Base-by-base conservation (phyloP, 2,329 filamentous ascomycete genomes). In the Scorias spongiosa region DNA sequence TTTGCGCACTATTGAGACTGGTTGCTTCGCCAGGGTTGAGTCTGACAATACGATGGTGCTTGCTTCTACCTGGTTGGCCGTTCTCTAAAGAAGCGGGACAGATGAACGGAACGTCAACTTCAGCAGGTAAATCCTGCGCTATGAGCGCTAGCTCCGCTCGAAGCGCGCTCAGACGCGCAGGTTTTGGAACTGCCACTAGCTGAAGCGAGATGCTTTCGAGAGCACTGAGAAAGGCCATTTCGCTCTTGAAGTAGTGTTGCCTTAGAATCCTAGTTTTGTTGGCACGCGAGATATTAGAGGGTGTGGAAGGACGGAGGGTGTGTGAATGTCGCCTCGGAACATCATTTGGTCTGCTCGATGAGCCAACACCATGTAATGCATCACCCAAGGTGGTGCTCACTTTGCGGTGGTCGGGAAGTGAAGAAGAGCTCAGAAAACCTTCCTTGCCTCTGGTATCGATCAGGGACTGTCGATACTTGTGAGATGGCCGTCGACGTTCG, bases 171-270 rank as follows among this genome's bases (percentile, higher is more conserved):
- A 91, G 71, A 29, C 84, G 77, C 36, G 84, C 84, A 29, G 80
- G 77, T 58, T 91, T 91, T 1, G 84, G 84, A 5, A 91, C 84
- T 43, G 81, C 72, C 5, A 91, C 82, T 39, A 91, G 66, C n/a
- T 84, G 78, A 57, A 86, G 88, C 2, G 84, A 91, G 43, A 91
- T 89, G 51, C 83, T 81, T 59, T 89, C 83, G 12, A 91, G 70
- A 1, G 84, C 84, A 2, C 79, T 82, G 48, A 91, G 59, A 56
- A 91, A 88, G 52, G 85, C 81, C 1, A 83, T 88, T 61, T 91
- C 75, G 48, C 78, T 84, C 43, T 83, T 72, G 58, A 89, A 91
- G 60, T 91, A 91, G 59, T 91, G 84, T 47, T 87, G 82, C 44
- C 83, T 71, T 48, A 91, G 59, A 9, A 87, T 63, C 41, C 78